Conservation (phyloP, 129 eudicot species). For the Glebionis coronaria region DNA sequence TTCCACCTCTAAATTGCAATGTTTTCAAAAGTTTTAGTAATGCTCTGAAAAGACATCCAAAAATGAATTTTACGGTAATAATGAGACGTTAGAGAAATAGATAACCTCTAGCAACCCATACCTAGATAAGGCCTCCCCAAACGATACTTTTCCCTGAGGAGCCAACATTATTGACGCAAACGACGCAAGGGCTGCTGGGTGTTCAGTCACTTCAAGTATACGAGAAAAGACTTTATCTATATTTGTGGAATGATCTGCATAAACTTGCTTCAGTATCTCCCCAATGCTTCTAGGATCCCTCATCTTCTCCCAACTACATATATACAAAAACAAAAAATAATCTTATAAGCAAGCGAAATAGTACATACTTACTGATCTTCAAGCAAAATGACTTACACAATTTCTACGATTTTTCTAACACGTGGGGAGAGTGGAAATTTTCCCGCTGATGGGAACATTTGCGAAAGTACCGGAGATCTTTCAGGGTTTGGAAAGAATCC, state of each 20-base stretch:
- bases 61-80: background rate
- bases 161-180: conserved; percentile 95
- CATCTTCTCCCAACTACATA: conserved; percentile 77
- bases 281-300: conserved; percentile 83
- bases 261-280: conserved; percentile 81
- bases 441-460: conserved; percentile 84
- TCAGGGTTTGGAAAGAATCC: conserved; percentile 90
- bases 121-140: conserved; percentile 79
- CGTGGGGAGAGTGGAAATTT: conserved; percentile 82
- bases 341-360: background rate
- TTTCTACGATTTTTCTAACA: conserved; percentile 56
- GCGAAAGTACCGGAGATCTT: conserved; percentile 71
- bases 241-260: conserved; percentile 86
- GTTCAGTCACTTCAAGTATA: conserved; percentile 67
- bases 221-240: conserved; percentile 80
- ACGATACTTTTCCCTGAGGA: conserved; percentile 69
- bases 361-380: background rate
- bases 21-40: too few species aligned
- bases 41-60: background rate
- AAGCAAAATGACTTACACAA: conserved; percentile 53
- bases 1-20: too few species aligned
- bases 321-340: conserved; percentile 2
- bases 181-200: conserved; percentile 97
- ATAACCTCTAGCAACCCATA: conserved; percentile 12
- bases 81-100: background rate